Evolutionary conservation across 352 stramenopile genomes (phyloP), one percentile per base, ranked within the genome.

Genomic region (Globisporangium radiosum): DNA sequence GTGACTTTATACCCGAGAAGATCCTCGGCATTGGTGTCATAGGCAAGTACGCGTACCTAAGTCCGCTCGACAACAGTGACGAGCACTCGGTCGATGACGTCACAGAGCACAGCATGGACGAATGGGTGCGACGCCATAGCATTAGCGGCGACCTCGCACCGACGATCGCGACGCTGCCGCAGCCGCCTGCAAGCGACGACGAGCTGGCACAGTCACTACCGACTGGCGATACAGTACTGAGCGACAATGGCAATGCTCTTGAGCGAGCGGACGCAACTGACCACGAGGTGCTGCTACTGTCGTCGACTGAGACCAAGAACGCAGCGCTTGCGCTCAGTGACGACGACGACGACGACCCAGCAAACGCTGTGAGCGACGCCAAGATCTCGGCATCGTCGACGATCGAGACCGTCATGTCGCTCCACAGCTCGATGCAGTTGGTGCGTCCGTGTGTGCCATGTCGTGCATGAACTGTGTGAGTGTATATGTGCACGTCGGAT

Each of bases 1-100:
- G 85, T 15, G 85, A 94, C 17, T 94, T 94, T 48, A 94, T 94
- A 37, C 85, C 84, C 2, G 85, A 94, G 57, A 94, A 94, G 56
- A 92, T 94, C 54, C 57, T 94, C 11, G 85, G 85, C 14, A 65
- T 94, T 8, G 81, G 81, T 17, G 85, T 94, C 6, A 60, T 94
- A 9, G 82, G 79, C 54, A 92, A 92, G 52, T 92, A 88, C 59
- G 82, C 82, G 10, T 92, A 79, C 33, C 68, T 94, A 57, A 76
- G 87, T 59, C 76, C 85, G 5, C 56, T 87, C 7, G 59, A 64
- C 17, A 73, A 88, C 15, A 33, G 25, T 33, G 74, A 81, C 1
- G 70, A 80, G 44, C 48, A 74, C 40, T 49, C 60, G 15, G 52
- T 54, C 3, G 67, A 59, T 15, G 33, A 60, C 9, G 59, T 72